These are phyloP conservation scores for Metarhizium sp. DNA, from an alignment of 2,329 filamentous ascomycete genomes.

Conservation along the genomic window DNA sequence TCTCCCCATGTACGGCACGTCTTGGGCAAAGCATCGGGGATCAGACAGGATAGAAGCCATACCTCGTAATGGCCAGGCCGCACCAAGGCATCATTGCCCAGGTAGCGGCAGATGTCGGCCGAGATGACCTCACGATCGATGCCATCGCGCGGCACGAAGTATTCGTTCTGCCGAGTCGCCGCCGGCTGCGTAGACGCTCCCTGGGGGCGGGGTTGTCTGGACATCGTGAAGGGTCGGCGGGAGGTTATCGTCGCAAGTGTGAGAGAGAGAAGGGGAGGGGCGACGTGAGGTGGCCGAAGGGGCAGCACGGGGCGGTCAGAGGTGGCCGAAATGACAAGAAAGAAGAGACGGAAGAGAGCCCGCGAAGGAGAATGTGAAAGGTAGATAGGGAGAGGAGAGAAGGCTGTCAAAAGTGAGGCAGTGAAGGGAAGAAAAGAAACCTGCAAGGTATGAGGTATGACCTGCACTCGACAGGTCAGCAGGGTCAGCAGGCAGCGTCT, in stretches of 20 bases:
- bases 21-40: background rate
- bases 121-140: conserved; percentile 80
- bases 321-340: conserved; percentile 9
- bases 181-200: conserved; percentile 23
- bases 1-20: background rate
- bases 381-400: conserved; percentile 13
- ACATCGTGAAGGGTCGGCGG: conserved; percentile 18
- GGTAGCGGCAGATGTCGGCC: conserved; percentile 74
- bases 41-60: conserved; percentile 12
- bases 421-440: background rate
- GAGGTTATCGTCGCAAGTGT: conserved; percentile 1
- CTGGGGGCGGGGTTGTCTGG: conserved; percentile 30
- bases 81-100: conserved; percentile 74
- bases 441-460: background rate
- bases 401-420: conserved; percentile 13
- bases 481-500: background rate
- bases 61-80: conserved; percentile 68
- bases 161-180: conserved; percentile 58
- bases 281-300: conserved; percentile 5
- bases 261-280: conserved; percentile 5
- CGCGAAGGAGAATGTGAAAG: conserved; percentile 8
- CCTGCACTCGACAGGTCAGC: conserved; percentile 1
- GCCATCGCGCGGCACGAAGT: conserved; percentile 70
- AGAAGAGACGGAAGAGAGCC: conserved; percentile 9
- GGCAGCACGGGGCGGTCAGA: conserved; percentile 2